Base-by-base conservation (phyloP, 129 eudicot species). In the Escallonia herrerae region DNA sequence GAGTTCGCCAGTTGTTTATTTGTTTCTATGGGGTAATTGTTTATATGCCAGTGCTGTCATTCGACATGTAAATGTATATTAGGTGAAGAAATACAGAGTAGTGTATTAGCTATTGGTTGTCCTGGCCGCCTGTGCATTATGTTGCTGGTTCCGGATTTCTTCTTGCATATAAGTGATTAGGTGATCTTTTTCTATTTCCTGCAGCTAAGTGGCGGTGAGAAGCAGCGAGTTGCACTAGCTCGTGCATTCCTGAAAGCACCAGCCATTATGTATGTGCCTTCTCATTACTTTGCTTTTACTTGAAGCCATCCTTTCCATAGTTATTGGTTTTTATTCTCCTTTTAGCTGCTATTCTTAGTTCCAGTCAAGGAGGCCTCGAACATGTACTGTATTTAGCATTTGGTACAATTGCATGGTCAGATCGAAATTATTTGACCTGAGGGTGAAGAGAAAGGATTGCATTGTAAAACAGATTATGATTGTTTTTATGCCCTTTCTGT, bases 121-220 rank as follows among this genome's bases (percentile, higher is more conserved):
- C 13, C 13, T 15, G 58, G 13, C 49, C 6, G 9, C 9, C 49
- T 5, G 49, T 45, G 49, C 9, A 45, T 5, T 45, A 45, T 45
- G 9, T 5, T 45, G 9, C 9, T 5, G 6, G 49, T 45, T 45
- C 49, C 9, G 49, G 7, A 45, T 45, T 5, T 5, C 1, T 45
- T 45, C 9, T 45, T 45, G 6, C 6, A 45, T 45, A 45, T 54
- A 13, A n/a, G 70, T 0, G 13, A 40, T 41, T 44, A 15, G 56
- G 46, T 57, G n/a, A 13, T 56, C 12, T 14, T 56, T 46, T 74
- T 43, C 42, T 60, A 15, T 58, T 66, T 45, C 54, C 79, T n/a
- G 79, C 91, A 93, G 98, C 82, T 93, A 66, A 93, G 98, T 64
- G 98, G 98, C 53, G 98, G 98, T 77, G 98, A 93, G 70, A 93